Evolutionary conservation across 345 rosid genomes (phyloP).

Genomic region (Fremontodendron californicum): DNA sequence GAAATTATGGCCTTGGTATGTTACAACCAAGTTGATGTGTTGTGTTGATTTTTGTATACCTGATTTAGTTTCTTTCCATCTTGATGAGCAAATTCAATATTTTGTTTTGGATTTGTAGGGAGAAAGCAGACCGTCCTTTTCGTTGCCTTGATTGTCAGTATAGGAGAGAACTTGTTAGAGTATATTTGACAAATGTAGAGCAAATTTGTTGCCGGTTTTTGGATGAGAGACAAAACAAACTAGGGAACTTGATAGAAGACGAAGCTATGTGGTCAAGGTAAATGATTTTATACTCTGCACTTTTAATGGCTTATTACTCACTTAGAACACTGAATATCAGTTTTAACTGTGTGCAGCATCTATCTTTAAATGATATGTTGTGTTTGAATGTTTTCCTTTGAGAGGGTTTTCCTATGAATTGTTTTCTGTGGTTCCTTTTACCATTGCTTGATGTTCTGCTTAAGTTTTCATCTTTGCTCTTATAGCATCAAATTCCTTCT

Average conservation of each 20-base stretch:
- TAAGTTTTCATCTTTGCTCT: background rate
- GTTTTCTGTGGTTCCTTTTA: conserved; percentile 2
- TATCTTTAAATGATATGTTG: background rate
- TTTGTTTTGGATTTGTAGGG: conserved; percentile 43
- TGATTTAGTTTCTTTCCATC: background rate
- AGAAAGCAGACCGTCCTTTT: conserved; percentile 78
- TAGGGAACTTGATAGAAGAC: conserved; percentile 66
- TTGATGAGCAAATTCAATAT: background rate
- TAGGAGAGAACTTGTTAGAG: conserved; percentile 90
- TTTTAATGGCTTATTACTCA: background rate
- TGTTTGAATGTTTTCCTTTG: background rate
- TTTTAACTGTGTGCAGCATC: background rate
- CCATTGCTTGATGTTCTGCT: background rate
- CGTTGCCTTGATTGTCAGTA: conserved; percentile 84
- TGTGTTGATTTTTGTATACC: background rate
- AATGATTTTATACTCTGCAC: conserved; percentile 3
- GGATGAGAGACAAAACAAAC: conserved; percentile 67
- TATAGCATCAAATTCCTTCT: background rate
- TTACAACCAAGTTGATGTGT: background rate
- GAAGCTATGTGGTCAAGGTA: conserved; percentile 87
- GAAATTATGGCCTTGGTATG: background rate
- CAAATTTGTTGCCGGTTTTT: conserved; percentile 73
- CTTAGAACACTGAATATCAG: background rate
- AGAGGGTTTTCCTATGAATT: background rate
- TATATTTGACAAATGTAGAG: conserved; percentile 85